These are phyloP conservation scores for Gamarada debralockiae DNA, from an alignment of 495 filamentous ascomycete species.

Conservation along the genomic window DNA sequence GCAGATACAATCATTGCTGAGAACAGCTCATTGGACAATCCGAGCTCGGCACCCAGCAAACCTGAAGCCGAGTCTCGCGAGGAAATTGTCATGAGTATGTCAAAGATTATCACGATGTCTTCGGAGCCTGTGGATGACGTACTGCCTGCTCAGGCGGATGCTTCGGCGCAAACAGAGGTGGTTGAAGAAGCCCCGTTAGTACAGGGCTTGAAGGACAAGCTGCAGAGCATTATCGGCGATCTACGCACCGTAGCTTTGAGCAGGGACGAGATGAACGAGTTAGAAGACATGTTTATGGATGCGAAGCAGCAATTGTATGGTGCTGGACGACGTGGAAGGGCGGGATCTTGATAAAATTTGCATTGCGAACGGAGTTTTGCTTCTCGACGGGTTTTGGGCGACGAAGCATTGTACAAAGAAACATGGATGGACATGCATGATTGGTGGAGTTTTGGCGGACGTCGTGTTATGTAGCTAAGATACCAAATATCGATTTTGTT, in stretches of 20 bases:
- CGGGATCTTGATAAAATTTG: slow-evolving; percentile 11
- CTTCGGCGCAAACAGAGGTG: neutral
- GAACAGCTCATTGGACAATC: slow-evolving; percentile 6
- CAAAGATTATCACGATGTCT: neutral
- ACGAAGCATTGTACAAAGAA: neutral
- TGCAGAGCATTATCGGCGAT: slow-evolving; percentile 46
- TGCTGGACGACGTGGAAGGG: slow-evolving; percentile 46
- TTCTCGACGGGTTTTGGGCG: neutral
- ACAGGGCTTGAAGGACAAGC: slow-evolving; percentile 40
- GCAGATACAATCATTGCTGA: slow-evolving; percentile 8
- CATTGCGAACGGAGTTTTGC: slow-evolving; percentile 14
- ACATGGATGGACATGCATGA: neutral
- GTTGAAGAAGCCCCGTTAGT: slow-evolving; percentile 6
- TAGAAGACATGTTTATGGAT: slow-evolving; percentile 67
- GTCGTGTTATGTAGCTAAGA: neutral
- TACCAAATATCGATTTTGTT: neutral
- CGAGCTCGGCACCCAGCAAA: neutral
- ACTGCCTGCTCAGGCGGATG: neutral
- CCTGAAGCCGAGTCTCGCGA: neutral
- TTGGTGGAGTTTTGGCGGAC: neutral
- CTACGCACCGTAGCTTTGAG: slow-evolving; percentile 48
- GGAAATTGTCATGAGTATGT: neutral
- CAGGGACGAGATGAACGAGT: slow-evolving; percentile 47
- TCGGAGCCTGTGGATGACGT: neutral
- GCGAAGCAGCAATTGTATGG: slow-evolving; percentile 61